Conservation (phyloP, 768 basidiomycete genomes). For the Mycena chlorophos region DNA sequence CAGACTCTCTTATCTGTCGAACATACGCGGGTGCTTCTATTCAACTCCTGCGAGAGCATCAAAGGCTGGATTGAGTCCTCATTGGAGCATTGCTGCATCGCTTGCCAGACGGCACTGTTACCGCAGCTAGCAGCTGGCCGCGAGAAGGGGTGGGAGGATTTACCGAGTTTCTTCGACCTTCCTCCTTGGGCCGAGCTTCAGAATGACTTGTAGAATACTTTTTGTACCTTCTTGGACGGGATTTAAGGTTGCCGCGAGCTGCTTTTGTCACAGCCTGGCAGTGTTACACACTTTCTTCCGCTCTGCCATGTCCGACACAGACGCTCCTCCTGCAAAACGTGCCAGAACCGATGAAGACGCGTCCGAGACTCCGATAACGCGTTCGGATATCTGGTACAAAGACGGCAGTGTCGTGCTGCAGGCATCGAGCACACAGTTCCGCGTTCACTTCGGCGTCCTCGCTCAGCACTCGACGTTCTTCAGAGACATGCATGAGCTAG, state of each 20-base stretch:
- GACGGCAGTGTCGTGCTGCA: slow-evolving; percentile 3
- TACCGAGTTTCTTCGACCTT: slow-evolving; percentile 5
- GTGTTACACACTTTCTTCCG: too few species aligned
- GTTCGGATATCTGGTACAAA: background rate
- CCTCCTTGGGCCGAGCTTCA: slow-evolving; percentile 7
- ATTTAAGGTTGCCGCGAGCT: too few species aligned
- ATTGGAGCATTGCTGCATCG: background rate
- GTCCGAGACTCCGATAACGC: background rate
- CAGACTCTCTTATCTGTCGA: too few species aligned
- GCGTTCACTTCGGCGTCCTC: background rate
- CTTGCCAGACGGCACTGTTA: background rate
- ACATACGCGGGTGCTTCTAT: too few species aligned
- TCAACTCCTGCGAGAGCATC: too few species aligned
- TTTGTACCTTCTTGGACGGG: background rate
- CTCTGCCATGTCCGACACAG: background rate
- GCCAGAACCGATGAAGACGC: background rate
- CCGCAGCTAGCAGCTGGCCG: background rate
- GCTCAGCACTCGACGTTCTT: background rate
- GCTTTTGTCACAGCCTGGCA: too few species aligned
- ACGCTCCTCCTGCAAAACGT: background rate
- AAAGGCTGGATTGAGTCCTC: background rate
- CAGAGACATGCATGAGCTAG: background rate
- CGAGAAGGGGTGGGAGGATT: slow-evolving; percentile 5
- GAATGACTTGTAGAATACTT: background rate
- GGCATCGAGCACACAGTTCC: background rate